These are phyloP conservation scores for Globisporangium irregulare DNA, from an alignment of 352 stramenopile genomes.

Conservation along the genomic window DNA sequence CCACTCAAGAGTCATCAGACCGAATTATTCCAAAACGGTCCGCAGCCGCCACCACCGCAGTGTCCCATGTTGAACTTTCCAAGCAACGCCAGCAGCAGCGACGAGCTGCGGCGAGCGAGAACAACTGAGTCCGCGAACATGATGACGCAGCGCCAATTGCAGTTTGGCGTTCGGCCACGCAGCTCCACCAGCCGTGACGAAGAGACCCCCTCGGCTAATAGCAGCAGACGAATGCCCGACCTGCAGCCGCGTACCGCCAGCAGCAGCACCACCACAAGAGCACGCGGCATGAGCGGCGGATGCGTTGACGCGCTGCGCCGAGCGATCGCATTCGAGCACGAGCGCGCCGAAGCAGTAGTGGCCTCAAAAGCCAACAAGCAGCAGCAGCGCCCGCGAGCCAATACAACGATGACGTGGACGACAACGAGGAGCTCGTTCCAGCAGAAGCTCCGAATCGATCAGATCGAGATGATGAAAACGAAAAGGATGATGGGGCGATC, in stretches of 20 bases:
- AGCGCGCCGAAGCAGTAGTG: neutral
- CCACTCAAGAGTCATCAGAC: neutral
- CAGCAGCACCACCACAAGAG: neutral
- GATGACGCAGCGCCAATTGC: constrained; percentile 5
- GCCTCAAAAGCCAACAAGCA: neutral
- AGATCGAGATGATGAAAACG: constrained; percentile 9
- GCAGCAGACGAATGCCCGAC: constrained; percentile 1
- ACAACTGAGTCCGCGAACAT: neutral
- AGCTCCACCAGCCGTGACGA: constrained; percentile 3
- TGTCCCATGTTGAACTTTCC: constrained; percentile 17
- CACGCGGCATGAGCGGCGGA: constrained; percentile 3
- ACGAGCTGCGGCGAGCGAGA: constrained; percentile 2
- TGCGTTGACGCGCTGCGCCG: constrained; percentile 1
- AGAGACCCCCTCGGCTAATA: neutral
- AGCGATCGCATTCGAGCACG: constrained; percentile 7
- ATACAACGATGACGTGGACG: neutral
- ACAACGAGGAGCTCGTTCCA: neutral
- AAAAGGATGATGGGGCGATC: constrained; percentile 14
- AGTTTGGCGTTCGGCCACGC: neutral
- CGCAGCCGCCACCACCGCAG: neutral
- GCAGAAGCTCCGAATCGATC: neutral
- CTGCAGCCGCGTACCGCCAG: neutral
- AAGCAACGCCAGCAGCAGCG: neutral
- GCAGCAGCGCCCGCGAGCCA: neutral
- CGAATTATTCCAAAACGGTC: neutral